Evolutionary conservation across 148 eudicot genomes (phyloP).

Genomic region (Chenopodium berlandieri): DNA sequence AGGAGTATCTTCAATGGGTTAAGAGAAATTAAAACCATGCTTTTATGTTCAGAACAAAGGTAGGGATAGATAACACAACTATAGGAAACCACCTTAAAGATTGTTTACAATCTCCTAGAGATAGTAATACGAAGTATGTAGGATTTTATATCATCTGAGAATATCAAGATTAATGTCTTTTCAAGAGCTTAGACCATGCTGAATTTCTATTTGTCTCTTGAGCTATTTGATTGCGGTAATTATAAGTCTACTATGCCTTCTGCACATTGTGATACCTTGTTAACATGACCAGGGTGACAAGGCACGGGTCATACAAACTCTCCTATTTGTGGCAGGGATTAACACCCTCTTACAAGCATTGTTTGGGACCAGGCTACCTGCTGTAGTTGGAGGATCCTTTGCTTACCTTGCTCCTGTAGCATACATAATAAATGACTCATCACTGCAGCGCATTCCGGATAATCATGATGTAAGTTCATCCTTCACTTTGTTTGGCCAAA

Average conservation of each 20-base stretch:
- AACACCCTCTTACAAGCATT: constrained; percentile 96
- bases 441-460: constrained; percentile 63
- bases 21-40: neutral
- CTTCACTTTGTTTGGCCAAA: neutral
- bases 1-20: neutral
- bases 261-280: constrained; percentile 19
- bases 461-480: constrained; percentile 64
- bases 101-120: neutral
- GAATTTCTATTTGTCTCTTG: neutral
- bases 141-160: neutral
- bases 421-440: constrained; percentile 85
- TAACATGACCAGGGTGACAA: constrained; percentile 77
- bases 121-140: neutral
- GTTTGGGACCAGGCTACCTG: constrained; percentile 95
- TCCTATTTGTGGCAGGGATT: constrained; percentile 88
- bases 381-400: constrained; percentile 95
- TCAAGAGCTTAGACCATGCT: neutral
- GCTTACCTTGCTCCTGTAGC: constrained; percentile 79
- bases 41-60: neutral
- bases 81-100: too few relatives aligned
- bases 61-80: neutral
- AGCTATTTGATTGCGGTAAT: neutral
- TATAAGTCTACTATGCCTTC: neutral
- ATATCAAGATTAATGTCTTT: neutral
- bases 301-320: constrained; percentile 93